These are phyloP conservation scores for Colletotrichum sublineola DNA, from an alignment of 2,329 filamentous ascomycete species.

Conservation along the genomic window DNA sequence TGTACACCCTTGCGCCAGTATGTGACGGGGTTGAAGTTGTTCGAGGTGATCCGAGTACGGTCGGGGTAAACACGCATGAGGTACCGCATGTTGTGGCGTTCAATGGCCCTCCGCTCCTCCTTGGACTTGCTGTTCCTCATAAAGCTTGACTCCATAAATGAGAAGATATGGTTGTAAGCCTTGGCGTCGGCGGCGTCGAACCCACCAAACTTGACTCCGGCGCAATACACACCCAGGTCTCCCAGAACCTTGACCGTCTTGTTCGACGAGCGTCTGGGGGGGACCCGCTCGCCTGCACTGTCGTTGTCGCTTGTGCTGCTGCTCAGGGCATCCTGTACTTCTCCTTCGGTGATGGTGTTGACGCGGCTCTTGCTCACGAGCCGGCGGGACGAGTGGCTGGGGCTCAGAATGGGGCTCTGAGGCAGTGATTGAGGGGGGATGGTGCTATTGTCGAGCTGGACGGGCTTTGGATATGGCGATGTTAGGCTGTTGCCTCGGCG, in stretches of 20 bases:
- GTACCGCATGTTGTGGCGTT: constrained; percentile 91
- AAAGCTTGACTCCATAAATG: constrained; percentile 91
- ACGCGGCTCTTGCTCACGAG: constrained; percentile 65
- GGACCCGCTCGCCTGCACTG: constrained; percentile 70
- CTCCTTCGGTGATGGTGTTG: constrained; percentile 70
- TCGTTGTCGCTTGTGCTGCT: constrained; percentile 86
- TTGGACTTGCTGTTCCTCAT: constrained; percentile 82
- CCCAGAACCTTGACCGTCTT: constrained; percentile 89
- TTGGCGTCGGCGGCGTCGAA: constrained; percentile 85
- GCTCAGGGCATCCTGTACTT: constrained; percentile 67
- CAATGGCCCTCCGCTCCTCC: constrained; percentile 81
- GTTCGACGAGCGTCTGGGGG: constrained; percentile 75
- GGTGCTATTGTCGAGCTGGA: constrained; percentile 68
- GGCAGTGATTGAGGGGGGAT: constrained; percentile 66
- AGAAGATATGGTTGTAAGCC: constrained; percentile 94
- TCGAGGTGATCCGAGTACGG: constrained; percentile 83
- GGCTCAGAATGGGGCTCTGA: constrained; percentile 66
- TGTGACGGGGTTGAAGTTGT: constrained; percentile 93
- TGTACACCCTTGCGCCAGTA: constrained; percentile 97
- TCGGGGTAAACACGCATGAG: constrained; percentile 96
- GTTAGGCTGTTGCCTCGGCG: constrained; percentile 79
- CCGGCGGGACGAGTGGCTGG: constrained; percentile 64
- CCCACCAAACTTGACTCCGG: constrained; percentile 83
- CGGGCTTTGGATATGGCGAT: constrained; percentile 78
- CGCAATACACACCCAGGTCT: constrained; percentile 83